These are phyloP conservation scores for Epichloe gansuensis DNA, from an alignment of 2,329 filamentous ascomycete genomes.

Conservation along the genomic window DNA sequence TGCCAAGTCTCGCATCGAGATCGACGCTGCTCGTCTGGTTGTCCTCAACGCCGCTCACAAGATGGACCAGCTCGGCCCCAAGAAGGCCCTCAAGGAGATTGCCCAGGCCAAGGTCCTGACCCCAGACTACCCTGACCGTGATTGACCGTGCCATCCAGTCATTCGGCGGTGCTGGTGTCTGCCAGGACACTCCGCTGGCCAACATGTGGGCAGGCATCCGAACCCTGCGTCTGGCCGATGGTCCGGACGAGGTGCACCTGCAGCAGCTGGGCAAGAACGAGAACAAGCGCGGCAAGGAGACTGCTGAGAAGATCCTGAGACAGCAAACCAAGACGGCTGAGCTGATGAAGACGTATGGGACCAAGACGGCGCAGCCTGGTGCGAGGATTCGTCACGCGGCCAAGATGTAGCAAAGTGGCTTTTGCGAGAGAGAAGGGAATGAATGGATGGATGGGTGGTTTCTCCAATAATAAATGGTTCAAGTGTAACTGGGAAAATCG, in stretches of 20 bases:
- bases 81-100: constrained; percentile 84
- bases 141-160: constrained; percentile 92
- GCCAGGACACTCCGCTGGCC: constrained; percentile 87
- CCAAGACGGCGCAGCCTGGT: constrained; percentile 36
- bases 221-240: constrained; percentile 79
- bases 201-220: constrained; percentile 70
- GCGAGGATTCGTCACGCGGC: constrained; percentile 35
- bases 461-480: not conserved
- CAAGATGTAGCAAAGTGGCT: constrained; percentile 27
- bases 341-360: constrained; percentile 48
- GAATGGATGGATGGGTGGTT: not conserved
- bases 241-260: constrained; percentile 90
- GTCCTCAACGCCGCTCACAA: constrained; percentile 92
- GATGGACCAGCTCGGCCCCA: constrained; percentile 83
- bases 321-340: constrained; percentile 55
- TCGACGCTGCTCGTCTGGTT: constrained; percentile 78
- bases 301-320: constrained; percentile 47
- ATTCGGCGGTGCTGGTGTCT: constrained; percentile 82
- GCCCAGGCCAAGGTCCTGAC: constrained; percentile 85
- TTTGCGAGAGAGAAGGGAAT: too few relatives aligned
- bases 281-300: constrained; percentile 54
- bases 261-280: constrained; percentile 72
- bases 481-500: not conserved
- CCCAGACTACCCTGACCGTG: constrained; percentile 67
- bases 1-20: constrained; percentile 82